Evolutionary conservation across 1,284 basidiomycete genomes (phyloP).

Genomic region (Cryptococcus sp.): DNA sequence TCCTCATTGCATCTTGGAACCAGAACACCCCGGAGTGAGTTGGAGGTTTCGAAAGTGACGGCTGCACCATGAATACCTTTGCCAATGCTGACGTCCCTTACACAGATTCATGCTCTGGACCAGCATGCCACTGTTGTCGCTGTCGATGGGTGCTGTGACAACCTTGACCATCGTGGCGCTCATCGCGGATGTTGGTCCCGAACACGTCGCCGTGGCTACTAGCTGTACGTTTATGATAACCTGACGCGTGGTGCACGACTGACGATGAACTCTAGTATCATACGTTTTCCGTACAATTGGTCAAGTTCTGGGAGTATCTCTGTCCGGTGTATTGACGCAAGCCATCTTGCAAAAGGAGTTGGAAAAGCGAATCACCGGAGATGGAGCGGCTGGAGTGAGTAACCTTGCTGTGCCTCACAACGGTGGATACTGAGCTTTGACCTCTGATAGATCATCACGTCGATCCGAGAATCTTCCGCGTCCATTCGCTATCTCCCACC

Average conservation of each 20-base stretch:
- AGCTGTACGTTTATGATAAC: constrained; percentile 66
- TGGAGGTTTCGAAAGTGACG: background rate
- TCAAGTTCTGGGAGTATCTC: constrained; percentile 83
- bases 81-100: constrained; percentile 52
- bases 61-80: background rate
- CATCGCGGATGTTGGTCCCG: constrained; percentile 75
- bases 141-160: constrained; percentile 37
- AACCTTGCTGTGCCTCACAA: background rate
- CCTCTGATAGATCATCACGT: constrained; percentile 51
- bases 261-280: constrained; percentile 62
- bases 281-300: constrained; percentile 88
- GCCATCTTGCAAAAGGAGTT: constrained; percentile 69
- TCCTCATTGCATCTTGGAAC: constrained; percentile 36
- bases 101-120: constrained; percentile 61
- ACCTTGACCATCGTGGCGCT: constrained; percentile 61
- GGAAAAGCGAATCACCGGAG: constrained; percentile 70
- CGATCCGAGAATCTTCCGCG: constrained; percentile 73
- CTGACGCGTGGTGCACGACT: background rate
- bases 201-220: constrained; percentile 79
- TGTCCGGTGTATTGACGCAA: constrained; percentile 79
- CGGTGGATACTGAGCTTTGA: background rate
- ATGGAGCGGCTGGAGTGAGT: constrained; percentile 68
- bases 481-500: constrained; percentile 74
- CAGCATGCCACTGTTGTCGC: constrained; percentile 18
- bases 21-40: constrained; percentile 58